These are phyloP conservation scores for Lepidium didymum DNA, from an alignment of 345 rosid species.

Conservation along the genomic window DNA sequence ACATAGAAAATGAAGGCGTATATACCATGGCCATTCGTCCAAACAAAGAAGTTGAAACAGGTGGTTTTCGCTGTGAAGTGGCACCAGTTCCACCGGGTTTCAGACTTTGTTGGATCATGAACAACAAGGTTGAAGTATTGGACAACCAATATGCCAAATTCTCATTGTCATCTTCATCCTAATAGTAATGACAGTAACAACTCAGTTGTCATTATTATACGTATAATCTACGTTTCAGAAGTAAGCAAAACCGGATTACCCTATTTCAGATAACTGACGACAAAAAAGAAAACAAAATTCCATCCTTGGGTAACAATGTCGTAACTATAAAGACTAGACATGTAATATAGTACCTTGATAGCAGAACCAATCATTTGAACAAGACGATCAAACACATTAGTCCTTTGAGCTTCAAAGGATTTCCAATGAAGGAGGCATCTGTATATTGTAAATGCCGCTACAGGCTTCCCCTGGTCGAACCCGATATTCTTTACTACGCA, in stretches of 20 bases:
- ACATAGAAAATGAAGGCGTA: neutral
- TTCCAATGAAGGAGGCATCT: slow-evolving; percentile 95
- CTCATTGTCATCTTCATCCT: slow-evolving; percentile 85
- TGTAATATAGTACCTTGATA: slow-evolving; percentile 55
- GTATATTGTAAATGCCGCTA: slow-evolving; percentile 90
- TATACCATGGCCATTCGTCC: slow-evolving; percentile 95
- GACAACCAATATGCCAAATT: slow-evolving; percentile 99
- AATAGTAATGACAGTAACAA: slow-evolving; percentile 13
- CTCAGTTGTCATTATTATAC: slow-evolving; percentile 3
- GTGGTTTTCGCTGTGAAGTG: slow-evolving; percentile 53
- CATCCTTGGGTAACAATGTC: neutral
- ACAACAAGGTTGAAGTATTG: slow-evolving; percentile 76
- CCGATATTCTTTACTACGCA: slow-evolving; percentile 74
- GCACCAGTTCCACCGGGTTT: slow-evolving; percentile 58
- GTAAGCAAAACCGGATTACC: neutral
- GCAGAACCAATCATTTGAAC: slow-evolving; percentile 98
- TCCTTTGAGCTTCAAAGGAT: slow-evolving; percentile 94
- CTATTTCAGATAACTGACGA: neutral
- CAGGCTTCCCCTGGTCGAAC: slow-evolving; percentile 79
- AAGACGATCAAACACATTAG: slow-evolving; percentile 92
- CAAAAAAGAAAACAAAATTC: neutral
- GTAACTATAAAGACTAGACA: neutral
- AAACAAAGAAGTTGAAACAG: slow-evolving; percentile 72
- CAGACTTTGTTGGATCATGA: slow-evolving; percentile 80
- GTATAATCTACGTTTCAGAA: neutral